Evolutionary conservation across 768 basidiomycete genomes (phyloP).

Genomic region (Cystobasidiopsis lactophilus): DNA sequence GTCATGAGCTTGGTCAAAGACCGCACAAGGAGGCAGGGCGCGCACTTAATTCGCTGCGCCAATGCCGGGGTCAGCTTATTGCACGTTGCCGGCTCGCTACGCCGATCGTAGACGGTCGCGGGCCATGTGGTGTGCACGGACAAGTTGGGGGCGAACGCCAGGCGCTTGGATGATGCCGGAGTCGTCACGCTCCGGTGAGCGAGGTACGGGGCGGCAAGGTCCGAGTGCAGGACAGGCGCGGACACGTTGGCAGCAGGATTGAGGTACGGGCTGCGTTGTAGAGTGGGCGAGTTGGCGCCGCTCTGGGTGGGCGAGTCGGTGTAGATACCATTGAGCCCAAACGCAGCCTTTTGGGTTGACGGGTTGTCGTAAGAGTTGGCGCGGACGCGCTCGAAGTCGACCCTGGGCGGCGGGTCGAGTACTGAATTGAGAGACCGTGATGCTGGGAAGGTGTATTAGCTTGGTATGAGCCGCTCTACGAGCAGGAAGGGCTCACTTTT

Average conservation of each 20-base stretch:
- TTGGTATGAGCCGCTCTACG: not conserved
- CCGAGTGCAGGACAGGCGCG: conserved; percentile 55
- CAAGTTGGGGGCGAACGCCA: conserved; percentile 75
- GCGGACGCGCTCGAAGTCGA: conserved; percentile 26
- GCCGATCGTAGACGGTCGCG: conserved; percentile 66
- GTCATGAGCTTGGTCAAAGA: not conserved
- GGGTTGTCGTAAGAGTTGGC: conserved; percentile 19
- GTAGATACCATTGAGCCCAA: not conserved
- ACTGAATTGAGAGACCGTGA: conserved; percentile 26
- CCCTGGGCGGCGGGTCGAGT: conserved; percentile 57
- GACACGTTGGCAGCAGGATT: conserved; percentile 71
- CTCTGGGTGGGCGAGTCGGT: conserved; percentile 3
- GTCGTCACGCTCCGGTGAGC: conserved; percentile 50
- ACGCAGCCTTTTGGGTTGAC: conserved; percentile 8
- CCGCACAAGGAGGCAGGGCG: not conserved
- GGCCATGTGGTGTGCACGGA: conserved; percentile 96
- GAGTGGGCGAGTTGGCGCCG: conserved; percentile 5
- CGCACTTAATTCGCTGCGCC: conserved; percentile 75
- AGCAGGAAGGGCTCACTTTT: conserved; percentile 40
- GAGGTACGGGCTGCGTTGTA: conserved; percentile 20
- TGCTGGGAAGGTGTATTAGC: not conserved
- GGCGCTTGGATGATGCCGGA: conserved; percentile 34
- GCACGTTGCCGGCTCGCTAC: conserved; percentile 92
- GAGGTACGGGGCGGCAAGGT: conserved; percentile 30
- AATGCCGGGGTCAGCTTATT: conserved; percentile 82